Conservation (phyloP, 495 filamentous ascomycete genomes). For the Parmelia sp. region DNA sequence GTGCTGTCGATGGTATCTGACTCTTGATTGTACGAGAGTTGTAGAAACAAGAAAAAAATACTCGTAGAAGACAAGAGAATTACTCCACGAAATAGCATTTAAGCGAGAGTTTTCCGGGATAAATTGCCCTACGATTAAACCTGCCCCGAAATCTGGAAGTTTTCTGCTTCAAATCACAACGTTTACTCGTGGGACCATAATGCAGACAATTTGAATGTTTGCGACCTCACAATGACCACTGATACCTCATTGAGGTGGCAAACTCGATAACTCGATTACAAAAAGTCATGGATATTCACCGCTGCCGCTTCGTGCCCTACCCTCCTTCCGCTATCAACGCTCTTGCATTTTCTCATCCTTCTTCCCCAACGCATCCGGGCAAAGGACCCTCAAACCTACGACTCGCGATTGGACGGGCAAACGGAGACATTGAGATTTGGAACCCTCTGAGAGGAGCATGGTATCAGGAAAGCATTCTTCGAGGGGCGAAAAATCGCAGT, state of each 20-base stretch:
- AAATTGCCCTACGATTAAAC: conserved; percentile 15
- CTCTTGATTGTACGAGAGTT: too few species aligned
- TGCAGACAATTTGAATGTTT: neutral
- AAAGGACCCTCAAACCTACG: conserved; percentile 55
- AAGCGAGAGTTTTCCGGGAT: neutral
- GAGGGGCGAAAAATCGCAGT: conserved; percentile 76
- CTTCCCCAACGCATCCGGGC: conserved; percentile 45
- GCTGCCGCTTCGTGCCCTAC: conserved; percentile 94
- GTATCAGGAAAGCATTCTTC: conserved; percentile 81
- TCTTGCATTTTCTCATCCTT: conserved; percentile 83
- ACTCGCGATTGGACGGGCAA: conserved; percentile 84
- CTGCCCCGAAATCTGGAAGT: conserved; percentile 1
- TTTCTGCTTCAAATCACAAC: neutral
- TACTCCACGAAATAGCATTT: neutral
- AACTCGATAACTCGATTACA: neutral
- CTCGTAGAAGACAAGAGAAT: too few species aligned
- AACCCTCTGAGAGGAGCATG: conserved; percentile 80
- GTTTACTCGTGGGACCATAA: neutral
- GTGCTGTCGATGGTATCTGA: too few species aligned
- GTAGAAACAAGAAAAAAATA: too few species aligned
- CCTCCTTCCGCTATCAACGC: conserved; percentile 89
- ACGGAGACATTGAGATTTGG: conserved; percentile 98
- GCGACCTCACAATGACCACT: neutral
- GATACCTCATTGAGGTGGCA: neutral
- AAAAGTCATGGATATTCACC: conserved; percentile 80